Percentiles rank a stretch among this genome's conserved stretches.
These are phyloP conservation scores for Leishmania major DNA, from an alignment of 208 protist genomes.

Conservation along the genomic window DNA sequence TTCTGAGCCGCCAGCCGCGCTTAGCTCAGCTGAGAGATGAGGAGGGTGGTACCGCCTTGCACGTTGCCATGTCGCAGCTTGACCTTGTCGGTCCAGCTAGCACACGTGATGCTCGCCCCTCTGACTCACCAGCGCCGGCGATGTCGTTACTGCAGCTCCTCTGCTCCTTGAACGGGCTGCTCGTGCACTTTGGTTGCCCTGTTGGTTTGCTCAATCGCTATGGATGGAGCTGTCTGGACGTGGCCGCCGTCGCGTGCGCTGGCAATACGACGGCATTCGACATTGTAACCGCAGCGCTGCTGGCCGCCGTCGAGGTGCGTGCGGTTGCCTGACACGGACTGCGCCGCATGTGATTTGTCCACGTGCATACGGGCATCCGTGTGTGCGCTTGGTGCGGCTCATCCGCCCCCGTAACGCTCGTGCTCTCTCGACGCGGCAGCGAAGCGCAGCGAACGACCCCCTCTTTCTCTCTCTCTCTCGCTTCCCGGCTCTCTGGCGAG, in stretches of 20 bases:
- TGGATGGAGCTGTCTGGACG: slow-evolving; percentile 66
- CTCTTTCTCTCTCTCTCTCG: not conserved
- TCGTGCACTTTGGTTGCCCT: slow-evolving; percentile 55
- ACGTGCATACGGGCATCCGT: not conserved
- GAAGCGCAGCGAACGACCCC: not conserved
- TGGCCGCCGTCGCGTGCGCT: slow-evolving; percentile 34
- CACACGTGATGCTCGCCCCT: not conserved
- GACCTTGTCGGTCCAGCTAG: not conserved
- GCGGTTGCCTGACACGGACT: not conserved
- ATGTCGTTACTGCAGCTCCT: slow-evolving; percentile 43
- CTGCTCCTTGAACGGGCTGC: slow-evolving; percentile 39
- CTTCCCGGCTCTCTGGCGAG: not conserved
- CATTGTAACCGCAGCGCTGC: slow-evolving; percentile 44
- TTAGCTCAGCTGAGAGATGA: slow-evolving; percentile 39
- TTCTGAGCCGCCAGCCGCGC: slow-evolving; percentile 41
- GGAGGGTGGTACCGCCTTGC: slow-evolving; percentile 65
- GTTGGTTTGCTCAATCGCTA: slow-evolving; percentile 30
- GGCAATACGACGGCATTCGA: slow-evolving; percentile 45
- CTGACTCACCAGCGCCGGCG: not conserved
- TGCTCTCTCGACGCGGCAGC: not conserved
- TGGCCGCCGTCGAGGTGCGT: slow-evolving; percentile 38
- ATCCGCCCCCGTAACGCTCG: not conserved
- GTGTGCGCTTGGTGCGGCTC: not conserved
- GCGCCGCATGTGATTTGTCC: too few relatives aligned
- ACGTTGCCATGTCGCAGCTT: slow-evolving; percentile 43